A percentile compares a stretch with the other conserved stretches of the same genome.
Evolutionary conservation across 2,329 filamentous ascomycete genomes (phyloP).

Genomic region (Alternaria panax): DNA sequence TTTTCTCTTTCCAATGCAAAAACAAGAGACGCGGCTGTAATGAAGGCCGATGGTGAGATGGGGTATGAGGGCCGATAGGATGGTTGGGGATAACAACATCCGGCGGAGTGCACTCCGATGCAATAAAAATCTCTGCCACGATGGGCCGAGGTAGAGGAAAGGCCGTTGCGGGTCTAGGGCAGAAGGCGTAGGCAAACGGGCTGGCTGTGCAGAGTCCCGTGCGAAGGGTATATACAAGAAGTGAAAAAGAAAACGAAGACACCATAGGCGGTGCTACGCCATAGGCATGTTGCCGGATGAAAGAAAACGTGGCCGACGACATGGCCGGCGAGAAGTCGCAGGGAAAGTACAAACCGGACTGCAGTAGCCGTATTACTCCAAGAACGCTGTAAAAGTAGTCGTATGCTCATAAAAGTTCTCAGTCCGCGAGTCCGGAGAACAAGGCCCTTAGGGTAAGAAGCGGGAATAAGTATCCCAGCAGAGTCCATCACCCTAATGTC

Average conservation of each 20-base stretch:
- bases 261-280: conserved; percentile 13
- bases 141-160: neutral
- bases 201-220: neutral
- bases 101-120: neutral
- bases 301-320: neutral
- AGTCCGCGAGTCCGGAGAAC: neutral
- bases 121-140: neutral
- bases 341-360: neutral
- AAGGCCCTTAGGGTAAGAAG: neutral
- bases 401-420: conserved; percentile 1
- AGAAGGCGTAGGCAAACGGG: conserved; percentile 2
- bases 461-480: neutral
- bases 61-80: conserved; percentile 1
- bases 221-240: conserved; percentile 25
- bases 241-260: conserved; percentile 9
- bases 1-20: conserved; percentile 5
- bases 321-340: neutral
- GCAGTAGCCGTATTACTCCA: conserved; percentile 3
- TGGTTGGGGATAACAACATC: neutral
- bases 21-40: neutral
- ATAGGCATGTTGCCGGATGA: conserved; percentile 4
- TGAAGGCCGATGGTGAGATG: neutral
- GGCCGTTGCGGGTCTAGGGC: conserved; percentile 5
- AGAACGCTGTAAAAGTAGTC: conserved; percentile 6
- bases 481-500: conserved; percentile 30